phyloP scores from a whole-genome alignment of 805 yeast genomes.

The Pichia manshurica region DNA sequence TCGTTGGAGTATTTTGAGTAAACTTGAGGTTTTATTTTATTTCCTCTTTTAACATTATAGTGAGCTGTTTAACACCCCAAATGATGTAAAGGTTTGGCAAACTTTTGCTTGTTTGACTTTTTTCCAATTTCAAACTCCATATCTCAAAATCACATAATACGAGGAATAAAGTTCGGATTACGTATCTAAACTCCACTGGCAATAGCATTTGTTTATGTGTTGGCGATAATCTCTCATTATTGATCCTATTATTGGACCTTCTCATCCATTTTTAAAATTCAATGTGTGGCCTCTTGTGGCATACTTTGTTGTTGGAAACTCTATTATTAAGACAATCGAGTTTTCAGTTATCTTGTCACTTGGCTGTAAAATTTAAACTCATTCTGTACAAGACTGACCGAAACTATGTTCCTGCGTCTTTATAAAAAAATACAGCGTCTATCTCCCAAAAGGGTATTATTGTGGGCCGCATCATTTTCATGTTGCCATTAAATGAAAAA shows the following conservation, averaged over 20 bases:
- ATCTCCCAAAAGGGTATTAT: neutral
- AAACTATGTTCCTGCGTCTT: neutral
- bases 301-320: too few relatives aligned
- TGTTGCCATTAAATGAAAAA: neutral
- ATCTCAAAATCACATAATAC: slow-evolving; percentile 68
- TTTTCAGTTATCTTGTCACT: neutral
- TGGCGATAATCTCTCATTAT: slow-evolving; percentile 28
- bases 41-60: slow-evolving; percentile 37
- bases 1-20: slow-evolving; percentile 51
- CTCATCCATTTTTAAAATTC: slow-evolving; percentile 31
- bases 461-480: neutral
- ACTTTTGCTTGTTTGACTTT: slow-evolving; percentile 40
- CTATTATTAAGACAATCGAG: slow-evolving; percentile 12
- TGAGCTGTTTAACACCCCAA: slow-evolving; percentile 41
- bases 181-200: slow-evolving; percentile 53
- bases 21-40: slow-evolving; percentile 43
- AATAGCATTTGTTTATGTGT: slow-evolving; percentile 34
- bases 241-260: slow-evolving; percentile 33
- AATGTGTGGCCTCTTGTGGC: slow-evolving; percentile 19
- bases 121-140: slow-evolving; percentile 49
- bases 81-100: slow-evolving; percentile 37
- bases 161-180: slow-evolving; percentile 59
- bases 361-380: neutral
- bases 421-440: neutral
- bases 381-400: neutral